These are phyloP conservation scores for Zasmidium citrigriseum DNA, from an alignment of 2,329 filamentous ascomycete species.

Conservation along the genomic window DNA sequence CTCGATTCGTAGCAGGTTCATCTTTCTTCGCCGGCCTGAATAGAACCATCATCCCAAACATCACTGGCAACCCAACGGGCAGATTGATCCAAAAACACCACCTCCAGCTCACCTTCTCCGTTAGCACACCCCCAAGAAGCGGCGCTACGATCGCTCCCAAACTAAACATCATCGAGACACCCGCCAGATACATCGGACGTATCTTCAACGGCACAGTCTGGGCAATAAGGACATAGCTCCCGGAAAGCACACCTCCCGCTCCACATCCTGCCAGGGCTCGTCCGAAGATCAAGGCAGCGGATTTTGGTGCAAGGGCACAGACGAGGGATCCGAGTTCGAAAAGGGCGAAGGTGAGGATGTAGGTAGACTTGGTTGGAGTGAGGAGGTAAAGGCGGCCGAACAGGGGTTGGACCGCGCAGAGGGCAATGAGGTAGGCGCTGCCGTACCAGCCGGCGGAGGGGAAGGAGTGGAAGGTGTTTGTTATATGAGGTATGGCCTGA, in stretches of 20 bases:
- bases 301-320: no score
- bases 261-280: no score
- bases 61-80: background rate
- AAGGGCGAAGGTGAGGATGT: no score
- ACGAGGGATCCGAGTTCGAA: no score
- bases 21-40: background rate
- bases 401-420: background rate
- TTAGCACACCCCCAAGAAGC: background rate
- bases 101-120: constrained; percentile 1
- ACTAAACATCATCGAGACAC: background rate
- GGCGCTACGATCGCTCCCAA: background rate
- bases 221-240: no score
- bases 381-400: no score
- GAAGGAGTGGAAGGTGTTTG: constrained; percentile 1
- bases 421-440: background rate
- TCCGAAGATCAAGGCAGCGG: no score
- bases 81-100: constrained; percentile 6
- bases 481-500: constrained; percentile 1
- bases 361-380: no score
- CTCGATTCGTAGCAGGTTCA: background rate
- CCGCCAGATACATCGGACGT: no score
- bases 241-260: no score
- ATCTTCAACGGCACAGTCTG: no score
- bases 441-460: background rate
- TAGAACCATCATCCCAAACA: background rate